Conservation (phyloP, 108 stramenopile species). For the Conticribra guillardii region DNA sequence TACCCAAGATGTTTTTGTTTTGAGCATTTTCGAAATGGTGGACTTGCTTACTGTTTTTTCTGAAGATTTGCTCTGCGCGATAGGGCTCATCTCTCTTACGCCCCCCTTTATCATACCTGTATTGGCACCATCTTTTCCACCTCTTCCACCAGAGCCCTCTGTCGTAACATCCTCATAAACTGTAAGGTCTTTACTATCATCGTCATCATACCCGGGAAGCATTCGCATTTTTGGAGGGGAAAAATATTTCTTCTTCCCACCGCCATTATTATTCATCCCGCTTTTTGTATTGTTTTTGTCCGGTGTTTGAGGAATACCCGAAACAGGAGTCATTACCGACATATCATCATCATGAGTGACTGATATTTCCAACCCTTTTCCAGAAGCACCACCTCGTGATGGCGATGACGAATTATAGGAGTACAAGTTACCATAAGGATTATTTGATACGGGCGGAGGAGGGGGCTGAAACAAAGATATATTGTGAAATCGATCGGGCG, state of each 20-base stretch:
- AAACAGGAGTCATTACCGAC: background rate
- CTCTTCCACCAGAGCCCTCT: background rate
- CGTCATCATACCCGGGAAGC: constrained; percentile 3
- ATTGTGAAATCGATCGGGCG: constrained; percentile 8
- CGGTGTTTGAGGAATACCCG: background rate
- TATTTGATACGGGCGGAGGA: background rate
- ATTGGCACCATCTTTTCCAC: no score
- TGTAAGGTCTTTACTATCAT: background rate
- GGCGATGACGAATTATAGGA: background rate
- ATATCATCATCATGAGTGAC: background rate
- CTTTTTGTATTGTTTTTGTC: background rate
- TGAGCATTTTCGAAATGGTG: background rate
- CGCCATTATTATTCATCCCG: background rate
- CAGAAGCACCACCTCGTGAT: background rate
- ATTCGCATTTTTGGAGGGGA: background rate
- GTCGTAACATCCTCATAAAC: constrained; percentile 11
- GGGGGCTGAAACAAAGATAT: background rate
- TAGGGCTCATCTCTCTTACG: background rate
- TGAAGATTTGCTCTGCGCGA: background rate
- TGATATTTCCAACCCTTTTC: background rate
- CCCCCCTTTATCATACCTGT: background rate
- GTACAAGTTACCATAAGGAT: background rate
- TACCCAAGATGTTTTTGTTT: constrained; percentile 36
- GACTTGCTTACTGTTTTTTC: background rate
- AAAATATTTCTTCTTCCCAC: background rate